Evolutionary conservation across 345 rosid species (phyloP).

Genomic region (Mallotus nudiflorus): DNA sequence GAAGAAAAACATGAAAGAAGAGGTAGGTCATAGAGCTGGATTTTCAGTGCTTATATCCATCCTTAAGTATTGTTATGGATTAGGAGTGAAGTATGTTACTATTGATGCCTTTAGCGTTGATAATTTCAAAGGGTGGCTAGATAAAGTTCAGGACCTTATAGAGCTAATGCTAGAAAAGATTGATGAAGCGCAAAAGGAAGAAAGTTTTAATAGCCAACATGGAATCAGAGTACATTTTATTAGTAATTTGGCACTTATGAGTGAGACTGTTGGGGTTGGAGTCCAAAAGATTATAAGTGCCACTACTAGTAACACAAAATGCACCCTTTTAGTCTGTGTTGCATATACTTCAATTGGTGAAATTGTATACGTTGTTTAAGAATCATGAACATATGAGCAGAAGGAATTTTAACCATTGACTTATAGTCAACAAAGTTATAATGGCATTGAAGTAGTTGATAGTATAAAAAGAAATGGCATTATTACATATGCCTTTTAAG

Average conservation of each 20-base stretch:
- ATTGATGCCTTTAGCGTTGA: conserved; percentile 75
- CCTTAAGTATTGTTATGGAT: conserved; percentile 65
- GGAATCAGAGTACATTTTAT: conserved; percentile 51
- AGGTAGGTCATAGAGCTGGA: conserved; percentile 66
- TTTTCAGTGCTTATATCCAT: conserved; percentile 48
- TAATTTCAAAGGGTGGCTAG: conserved; percentile 67
- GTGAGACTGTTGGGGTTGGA: conserved; percentile 43
- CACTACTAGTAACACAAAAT: conserved; percentile 43
- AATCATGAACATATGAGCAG: conserved; percentile 47
- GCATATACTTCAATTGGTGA: conserved; percentile 66
- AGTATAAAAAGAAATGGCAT: not conserved
- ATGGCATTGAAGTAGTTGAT: conserved; percentile 9
- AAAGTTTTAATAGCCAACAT: conserved; percentile 55
- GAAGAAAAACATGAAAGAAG: conserved; percentile 42
- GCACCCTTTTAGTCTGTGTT: conserved; percentile 54
- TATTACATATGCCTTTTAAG: not conserved
- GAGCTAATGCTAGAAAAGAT: conserved; percentile 78
- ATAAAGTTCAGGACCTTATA: conserved; percentile 67
- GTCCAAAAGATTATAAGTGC: conserved; percentile 58
- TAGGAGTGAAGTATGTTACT: conserved; percentile 62
- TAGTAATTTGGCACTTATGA: conserved; percentile 53
- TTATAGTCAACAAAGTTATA: conserved; percentile 2
- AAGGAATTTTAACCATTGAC: conserved; percentile 14
- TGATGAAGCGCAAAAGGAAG: conserved; percentile 50
- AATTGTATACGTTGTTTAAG: conserved; percentile 67